A percentile compares a stretch with the other conserved stretches of the same genome.
phyloP scores from a whole-genome alignment of 495 filamentous ascomycete species.

The Tuber microsphaerosporum region DNA sequence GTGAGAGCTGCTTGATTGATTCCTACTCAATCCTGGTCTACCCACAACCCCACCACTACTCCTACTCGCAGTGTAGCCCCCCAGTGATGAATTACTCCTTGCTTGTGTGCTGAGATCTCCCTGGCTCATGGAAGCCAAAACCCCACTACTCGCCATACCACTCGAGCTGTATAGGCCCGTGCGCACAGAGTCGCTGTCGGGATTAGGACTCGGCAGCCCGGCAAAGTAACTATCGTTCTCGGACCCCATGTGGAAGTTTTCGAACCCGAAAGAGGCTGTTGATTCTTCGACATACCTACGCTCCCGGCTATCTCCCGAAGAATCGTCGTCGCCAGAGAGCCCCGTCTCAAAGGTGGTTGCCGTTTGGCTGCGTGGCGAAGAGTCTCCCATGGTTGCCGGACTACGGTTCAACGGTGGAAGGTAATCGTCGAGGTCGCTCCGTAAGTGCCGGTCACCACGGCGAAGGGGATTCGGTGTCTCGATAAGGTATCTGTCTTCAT shows the following conservation, averaged over 20 bases:
- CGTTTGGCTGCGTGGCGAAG: constrained; percentile 19
- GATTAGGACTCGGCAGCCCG: constrained; percentile 17
- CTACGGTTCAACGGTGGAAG: constrained; percentile 17
- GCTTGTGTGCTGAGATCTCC: constrained; percentile 24
- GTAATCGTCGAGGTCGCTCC: constrained; percentile 8
- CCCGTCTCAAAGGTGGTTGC: constrained; percentile 19
- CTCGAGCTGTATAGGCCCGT: constrained; percentile 27
- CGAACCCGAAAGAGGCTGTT: constrained; percentile 30
- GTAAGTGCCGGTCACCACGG: neutral
- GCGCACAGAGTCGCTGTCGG: constrained; percentile 11
- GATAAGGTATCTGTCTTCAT: neutral
- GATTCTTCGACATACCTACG: constrained; percentile 37
- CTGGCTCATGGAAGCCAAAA: constrained; percentile 33
- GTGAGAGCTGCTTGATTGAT: constrained; percentile 34
- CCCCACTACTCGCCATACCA: constrained; percentile 35
- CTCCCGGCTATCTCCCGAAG: constrained; percentile 21
- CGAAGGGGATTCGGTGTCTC: neutral
- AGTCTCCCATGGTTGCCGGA: neutral
- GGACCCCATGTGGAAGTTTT: constrained; percentile 33
- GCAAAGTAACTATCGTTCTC: constrained; percentile 13
- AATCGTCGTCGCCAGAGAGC: neutral
- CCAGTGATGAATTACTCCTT: constrained; percentile 25
- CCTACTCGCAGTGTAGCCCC: constrained; percentile 12
- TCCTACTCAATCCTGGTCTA: constrained; percentile 34
- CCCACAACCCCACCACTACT: constrained; percentile 14